Base-by-base conservation (phyloP, 2,329 filamentous ascomycete genomes). In the Cadophora luteo-olivacea region DNA sequence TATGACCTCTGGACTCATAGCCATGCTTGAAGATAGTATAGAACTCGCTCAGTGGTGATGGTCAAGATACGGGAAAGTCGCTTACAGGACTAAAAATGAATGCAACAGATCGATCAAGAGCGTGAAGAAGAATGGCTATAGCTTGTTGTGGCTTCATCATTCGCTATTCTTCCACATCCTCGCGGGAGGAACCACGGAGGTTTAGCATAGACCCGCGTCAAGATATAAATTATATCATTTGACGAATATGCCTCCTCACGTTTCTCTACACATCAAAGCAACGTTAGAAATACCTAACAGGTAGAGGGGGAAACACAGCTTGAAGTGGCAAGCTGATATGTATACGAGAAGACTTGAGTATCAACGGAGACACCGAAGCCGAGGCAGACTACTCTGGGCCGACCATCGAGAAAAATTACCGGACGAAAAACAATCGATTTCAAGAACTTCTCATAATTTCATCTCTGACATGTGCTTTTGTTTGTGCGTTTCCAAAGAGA, bases 381-480 rank as follows among this genome's bases (percentile, higher is more conserved):
- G 22, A 60, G 57, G 57, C 57, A 25, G 33, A 60, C 36, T 60
- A 29, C 19, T 2, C 22, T 5, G n/a, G 33, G 22, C 36, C 57
- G 33, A 22, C 19, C 22, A 16, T 60, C 8, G 33, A 29, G 24
- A 45, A 14, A 41, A 45, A 25, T 8, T 8, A 24, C 3, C 6
- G 22, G 12, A 38, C 9, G 36, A 4, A 60, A 16, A 16, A 16
- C 33, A 58, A 38, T 32, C 8, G 16, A 29, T 8, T 19, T 25
- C 36, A 16, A 41, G 33, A 41, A 45, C 9, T 14, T 25, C 19
- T 25, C 33, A 24, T 45, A 22, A 24, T 3, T 25, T 41, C 36
- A 14, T 22, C 33, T 60, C 22, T 60, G 57, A 45, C 57, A 60
- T 60, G 57, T 60, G 57, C 57, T 41, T 41, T 60, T 60, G 36